Evolutionary conservation across 192 early-diverging fungal genomes (phyloP).

Genomic region (Linnemannia zychae): DNA sequence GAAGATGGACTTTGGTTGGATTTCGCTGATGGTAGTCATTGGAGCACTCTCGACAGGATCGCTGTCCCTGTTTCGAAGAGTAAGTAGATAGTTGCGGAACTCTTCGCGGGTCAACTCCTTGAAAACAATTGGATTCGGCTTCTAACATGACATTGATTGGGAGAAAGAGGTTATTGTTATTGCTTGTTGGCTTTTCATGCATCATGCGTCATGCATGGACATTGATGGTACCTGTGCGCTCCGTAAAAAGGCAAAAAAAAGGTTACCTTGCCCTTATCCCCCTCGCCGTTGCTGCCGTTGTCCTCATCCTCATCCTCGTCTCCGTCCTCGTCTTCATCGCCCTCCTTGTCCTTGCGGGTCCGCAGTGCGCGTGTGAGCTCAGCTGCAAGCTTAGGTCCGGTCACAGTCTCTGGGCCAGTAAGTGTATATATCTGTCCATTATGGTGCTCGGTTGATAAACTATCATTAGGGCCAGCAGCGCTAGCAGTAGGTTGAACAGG

Average conservation of each 20-base stretch:
- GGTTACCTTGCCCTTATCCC: not conserved
- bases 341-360: not conserved
- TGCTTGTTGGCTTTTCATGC: too few species aligned
- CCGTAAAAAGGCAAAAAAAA: not conserved
- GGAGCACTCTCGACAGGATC: not conserved
- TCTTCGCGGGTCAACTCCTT: conserved; percentile 18
- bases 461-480: not conserved
- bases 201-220: too few species aligned
- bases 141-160: not conserved
- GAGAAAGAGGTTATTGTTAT: too few species aligned
- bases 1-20: not conserved
- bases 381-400: conserved; percentile 33
- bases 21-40: not conserved
- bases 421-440: conserved; percentile 38
- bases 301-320: too few species aligned
- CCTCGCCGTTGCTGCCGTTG: not conserved
- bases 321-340: too few species aligned
- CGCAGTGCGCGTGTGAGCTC: conserved; percentile 19
- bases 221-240: not conserved
- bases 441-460: not conserved
- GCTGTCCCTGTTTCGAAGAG: not conserved
- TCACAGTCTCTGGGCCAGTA: conserved; percentile 30
- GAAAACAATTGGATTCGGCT: conserved; percentile 1
- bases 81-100: conserved; percentile 18
- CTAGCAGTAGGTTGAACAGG: not conserved